Base-by-base conservation (phyloP, 768 basidiomycete genomes). In the Naganishia kalamii region DNA sequence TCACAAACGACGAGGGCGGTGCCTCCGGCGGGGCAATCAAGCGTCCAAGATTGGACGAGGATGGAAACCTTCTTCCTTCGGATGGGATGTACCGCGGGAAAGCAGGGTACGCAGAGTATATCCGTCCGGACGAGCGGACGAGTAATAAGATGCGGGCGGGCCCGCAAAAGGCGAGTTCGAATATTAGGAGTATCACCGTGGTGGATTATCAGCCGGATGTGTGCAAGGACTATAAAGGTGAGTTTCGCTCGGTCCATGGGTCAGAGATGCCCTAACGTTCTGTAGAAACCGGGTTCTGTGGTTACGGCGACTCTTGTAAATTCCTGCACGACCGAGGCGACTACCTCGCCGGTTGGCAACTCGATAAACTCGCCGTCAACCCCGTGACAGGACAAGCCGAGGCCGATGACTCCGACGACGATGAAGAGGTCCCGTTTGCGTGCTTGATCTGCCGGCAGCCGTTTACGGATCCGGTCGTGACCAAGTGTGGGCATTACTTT, bases 191-290 rank as follows among this genome's bases (percentile, higher is more conserved):
- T 2, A 93, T 94, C 49, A 98, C 94, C 3, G 87, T 97, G 65
- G 84, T 90, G 49, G 94, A 99, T 81, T 99, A 97, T 79, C 94
- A 99, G 78, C 94, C 94, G 2, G 94, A 98, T 74, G 94, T 99
- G 19, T 99, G 94, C 80, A 99, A 99, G 79, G 94, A 98, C 79
- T 99, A 99, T 80, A 97, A 96, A 86, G 92, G 92, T 90, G 68
- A 63, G 87, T 83, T 3, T 10, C 7, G 7, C 29, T 66, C 66
- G 29, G 47, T 49, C 66, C 62, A 21, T 29, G 19, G 33, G 19
- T 41, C 6, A 52, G 4, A 48, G 19, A 8, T 62, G 35, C 3
- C 21, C 40, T 15, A 47, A 15, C 30, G 29, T 11, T 10, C 2
- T 13, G 43, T 33, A 94, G 94, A 98, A 81, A 99, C 96, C 59